Percentiles rank a stretch among this genome's conserved stretches.
phyloP scores from a whole-genome alignment of 805 yeast species.

The Suhomyces sp. region DNA sequence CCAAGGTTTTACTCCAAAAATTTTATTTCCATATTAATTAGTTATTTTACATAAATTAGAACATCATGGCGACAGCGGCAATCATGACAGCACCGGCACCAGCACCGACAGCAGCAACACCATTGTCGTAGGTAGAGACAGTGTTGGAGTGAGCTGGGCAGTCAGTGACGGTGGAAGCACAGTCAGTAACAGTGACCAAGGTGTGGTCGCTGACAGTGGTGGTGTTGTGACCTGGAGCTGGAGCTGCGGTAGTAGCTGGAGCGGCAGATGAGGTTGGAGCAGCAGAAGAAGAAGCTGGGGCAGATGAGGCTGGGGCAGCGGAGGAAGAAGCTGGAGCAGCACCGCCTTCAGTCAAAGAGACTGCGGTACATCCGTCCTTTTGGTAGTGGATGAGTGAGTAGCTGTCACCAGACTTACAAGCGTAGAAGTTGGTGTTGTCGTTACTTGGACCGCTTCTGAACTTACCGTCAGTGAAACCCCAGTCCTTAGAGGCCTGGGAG shows the following conservation, averaged over 20 bases:
- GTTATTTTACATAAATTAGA: conserved; percentile 4
- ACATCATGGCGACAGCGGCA: conserved; percentile 14
- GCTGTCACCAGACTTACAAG: conserved; percentile 20
- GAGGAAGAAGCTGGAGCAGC: conserved; percentile 23
- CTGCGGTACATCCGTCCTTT: conserved; percentile 18
- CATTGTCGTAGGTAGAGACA: conserved; percentile 20
- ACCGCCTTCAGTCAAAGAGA: conserved; percentile 18
- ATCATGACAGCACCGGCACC: conserved; percentile 14
- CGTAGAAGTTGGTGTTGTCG: conserved; percentile 20
- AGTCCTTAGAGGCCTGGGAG: conserved; percentile 22
- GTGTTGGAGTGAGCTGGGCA: conserved; percentile 25
- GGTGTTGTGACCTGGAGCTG: conserved; percentile 16
- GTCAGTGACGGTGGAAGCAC: conserved; percentile 23
- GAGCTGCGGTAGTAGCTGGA: conserved; percentile 17
- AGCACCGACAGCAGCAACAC: conserved; percentile 13
- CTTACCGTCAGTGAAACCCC: conserved; percentile 23
- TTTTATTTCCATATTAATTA: not conserved
- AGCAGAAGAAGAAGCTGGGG: conserved; percentile 17
- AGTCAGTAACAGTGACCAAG: conserved; percentile 24
- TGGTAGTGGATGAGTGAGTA: conserved; percentile 12
- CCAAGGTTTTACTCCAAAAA: not conserved
- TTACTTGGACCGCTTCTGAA: conserved; percentile 22
- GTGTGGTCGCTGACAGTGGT: conserved; percentile 23
- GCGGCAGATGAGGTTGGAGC: conserved; percentile 9
- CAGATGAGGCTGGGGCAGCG: conserved; percentile 6